These are phyloP conservation scores for Collybia sp. DNA, from an alignment of 768 basidiomycete genomes.

Conservation along the genomic window DNA sequence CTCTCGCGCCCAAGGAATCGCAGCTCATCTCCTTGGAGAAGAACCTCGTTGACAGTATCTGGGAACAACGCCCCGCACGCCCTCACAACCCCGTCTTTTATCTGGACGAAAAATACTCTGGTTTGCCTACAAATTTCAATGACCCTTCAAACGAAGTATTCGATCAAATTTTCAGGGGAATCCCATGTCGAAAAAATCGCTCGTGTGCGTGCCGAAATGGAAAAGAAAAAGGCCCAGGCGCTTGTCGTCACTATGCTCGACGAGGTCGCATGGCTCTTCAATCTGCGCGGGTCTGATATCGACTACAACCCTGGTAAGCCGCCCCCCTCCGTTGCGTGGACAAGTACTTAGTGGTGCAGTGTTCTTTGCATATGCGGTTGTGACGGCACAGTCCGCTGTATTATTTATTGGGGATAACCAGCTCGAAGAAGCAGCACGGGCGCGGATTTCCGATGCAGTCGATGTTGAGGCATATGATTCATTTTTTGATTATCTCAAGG, in stretches of 20 bases:
- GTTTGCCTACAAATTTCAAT: slow-evolving; percentile 20
- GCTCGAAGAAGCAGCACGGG: slow-evolving; percentile 35
- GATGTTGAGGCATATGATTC: slow-evolving; percentile 65
- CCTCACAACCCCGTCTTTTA: slow-evolving; percentile 65
- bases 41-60: slow-evolving; percentile 80
- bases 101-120: slow-evolving; percentile 73
- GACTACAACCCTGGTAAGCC: slow-evolving; percentile 65
- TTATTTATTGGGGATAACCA: slow-evolving; percentile 67
- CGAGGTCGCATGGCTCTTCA: slow-evolving; percentile 93
- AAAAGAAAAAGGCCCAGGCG: slow-evolving; percentile 61
- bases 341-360: slow-evolving; percentile 37
- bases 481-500: slow-evolving; percentile 62
- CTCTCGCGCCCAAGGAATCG: slow-evolving; percentile 51
- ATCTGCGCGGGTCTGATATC: slow-evolving; percentile 90
- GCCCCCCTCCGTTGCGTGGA: neutral
- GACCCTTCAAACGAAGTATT: neutral
- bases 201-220: slow-evolving; percentile 58
- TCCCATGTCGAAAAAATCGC: slow-evolving; percentile 62
- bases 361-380: slow-evolving; percentile 88
- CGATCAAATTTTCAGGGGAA: slow-evolving; percentile 38
- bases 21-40: slow-evolving; percentile 56
- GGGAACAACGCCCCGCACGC: slow-evolving; percentile 67
- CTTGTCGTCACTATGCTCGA: slow-evolving; percentile 86
- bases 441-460: slow-evolving; percentile 54
- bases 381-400: slow-evolving; percentile 52